Conservation (phyloP, 1,139 yeast genomes). For the Meyerozyma smithsonii region DNA sequence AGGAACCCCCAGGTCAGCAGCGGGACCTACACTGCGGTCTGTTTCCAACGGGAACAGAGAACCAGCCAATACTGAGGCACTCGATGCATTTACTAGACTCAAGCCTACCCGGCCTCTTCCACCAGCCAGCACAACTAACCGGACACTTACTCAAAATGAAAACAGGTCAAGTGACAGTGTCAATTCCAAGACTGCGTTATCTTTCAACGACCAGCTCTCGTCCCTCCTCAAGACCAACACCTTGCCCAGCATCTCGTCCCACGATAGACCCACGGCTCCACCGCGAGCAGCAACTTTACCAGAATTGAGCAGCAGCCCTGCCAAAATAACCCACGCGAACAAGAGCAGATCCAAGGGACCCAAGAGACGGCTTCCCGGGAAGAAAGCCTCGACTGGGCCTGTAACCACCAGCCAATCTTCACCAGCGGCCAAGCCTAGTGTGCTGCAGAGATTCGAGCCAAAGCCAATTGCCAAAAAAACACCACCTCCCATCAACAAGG, state of each 20-base stretch:
- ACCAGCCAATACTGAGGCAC: neutral
- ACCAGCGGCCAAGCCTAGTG: neutral
- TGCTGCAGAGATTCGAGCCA: neutral
- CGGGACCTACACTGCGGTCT: neutral
- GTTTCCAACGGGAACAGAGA: neutral
- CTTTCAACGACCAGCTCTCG: slow-evolving; percentile 1
- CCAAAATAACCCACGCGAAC: slow-evolving; percentile 50
- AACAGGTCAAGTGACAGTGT: neutral
- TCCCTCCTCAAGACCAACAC: slow-evolving; percentile 1
- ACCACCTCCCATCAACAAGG: slow-evolving; percentile 29
- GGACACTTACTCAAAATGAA: neutral
- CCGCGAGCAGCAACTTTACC: neutral
- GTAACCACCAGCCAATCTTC: neutral
- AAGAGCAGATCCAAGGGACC: slow-evolving; percentile 73
- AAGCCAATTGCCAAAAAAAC: slow-evolving; percentile 9
- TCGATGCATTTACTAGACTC: neutral
- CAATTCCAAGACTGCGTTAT: neutral
- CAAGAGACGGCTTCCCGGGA: slow-evolving; percentile 60
- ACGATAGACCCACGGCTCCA: neutral
- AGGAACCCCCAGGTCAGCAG: neutral
- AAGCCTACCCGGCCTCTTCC: neutral
- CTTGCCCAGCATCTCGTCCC: neutral
- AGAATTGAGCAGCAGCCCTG: neutral
- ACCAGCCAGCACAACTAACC: neutral
- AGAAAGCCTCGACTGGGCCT: neutral